Evolutionary conservation across 257 asterid genomes (phyloP), one percentile per base, ranked within the genome.

Genomic region (Solanum corneliomulleri): DNA sequence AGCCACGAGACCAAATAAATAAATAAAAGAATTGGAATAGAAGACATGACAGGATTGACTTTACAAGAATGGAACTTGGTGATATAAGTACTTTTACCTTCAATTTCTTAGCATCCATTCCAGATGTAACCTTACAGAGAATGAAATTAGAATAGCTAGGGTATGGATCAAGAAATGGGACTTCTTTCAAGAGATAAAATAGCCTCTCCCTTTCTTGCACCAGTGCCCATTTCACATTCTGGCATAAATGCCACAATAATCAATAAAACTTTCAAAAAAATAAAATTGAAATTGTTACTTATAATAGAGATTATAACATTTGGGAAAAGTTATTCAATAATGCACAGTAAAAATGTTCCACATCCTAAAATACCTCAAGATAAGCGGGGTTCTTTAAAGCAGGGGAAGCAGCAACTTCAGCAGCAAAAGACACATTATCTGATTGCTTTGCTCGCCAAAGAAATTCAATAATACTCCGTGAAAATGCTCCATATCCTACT

Each of bases 361-460:
- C 14, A 4, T 42, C 23, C 27, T 68, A 27, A n/a, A 35, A 29
- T 90, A 95, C 99, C 98, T 97, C 99, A 39, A 95, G 93, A 93
- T 97, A 97, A 87, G 72, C 70, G 37, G 98, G 95, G 91, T 95
- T 97, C 90, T 90, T 78, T 86, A 97, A 85, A 27, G 98, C 99
- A 23, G 99, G 98, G 88, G 99, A 95, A 35, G 99, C 99, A 15
- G 99, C 94, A 86, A 97, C 88, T 92, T 97, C 99, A 70, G 99
- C 99, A 72, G 99, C 99, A 84, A 93, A 99, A 31, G 99, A 97
- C 88, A 95, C 98, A 49, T 97, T 95, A 91, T 95, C 95, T 23
- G 99, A 99, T 88, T 97, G 99, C 89, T 97, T 97, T 75, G 99
- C 99, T 89, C 99, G 92, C 99, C 99, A 97, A 33, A 97, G 89